Conservation (phyloP, 495 filamentous ascomycete species). For the Acidiella bohemica region DNA sequence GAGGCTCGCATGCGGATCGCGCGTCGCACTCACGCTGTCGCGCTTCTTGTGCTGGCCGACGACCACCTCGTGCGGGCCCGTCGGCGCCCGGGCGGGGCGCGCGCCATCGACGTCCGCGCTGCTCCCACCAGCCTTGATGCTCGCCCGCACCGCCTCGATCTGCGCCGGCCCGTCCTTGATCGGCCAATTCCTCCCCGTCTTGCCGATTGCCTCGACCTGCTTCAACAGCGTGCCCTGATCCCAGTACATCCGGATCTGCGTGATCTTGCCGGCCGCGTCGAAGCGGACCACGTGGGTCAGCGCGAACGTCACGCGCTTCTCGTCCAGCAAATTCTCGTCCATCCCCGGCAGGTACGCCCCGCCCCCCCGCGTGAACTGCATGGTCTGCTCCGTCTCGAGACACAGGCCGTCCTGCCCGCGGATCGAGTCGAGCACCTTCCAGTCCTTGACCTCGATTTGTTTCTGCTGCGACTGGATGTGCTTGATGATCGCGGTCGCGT, state of each 20-base stretch:
- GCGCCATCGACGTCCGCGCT: slow-evolving; percentile 1
- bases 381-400: slow-evolving; percentile 49
- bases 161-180: slow-evolving; percentile 84
- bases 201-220: slow-evolving; percentile 84
- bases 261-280: slow-evolving; percentile 59
- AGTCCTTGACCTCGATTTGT: slow-evolving; percentile 63
- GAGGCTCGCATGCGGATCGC: slow-evolving; percentile 64
- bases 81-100: background rate
- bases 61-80: slow-evolving; percentile 14
- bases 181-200: slow-evolving; percentile 79
- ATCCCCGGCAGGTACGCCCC: slow-evolving; percentile 79
- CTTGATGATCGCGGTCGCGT: slow-evolving; percentile 58
- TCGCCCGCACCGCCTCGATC: slow-evolving; percentile 25
- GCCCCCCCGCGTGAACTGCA: slow-evolving; percentile 70
- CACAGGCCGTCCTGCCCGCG: slow-evolving; percentile 56
- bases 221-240: slow-evolving; percentile 89
- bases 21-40: slow-evolving; percentile 28
- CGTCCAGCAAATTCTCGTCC: slow-evolving; percentile 87
- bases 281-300: slow-evolving; percentile 89
- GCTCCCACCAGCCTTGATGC: slow-evolving; percentile 10
- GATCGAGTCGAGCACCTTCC: slow-evolving; percentile 57
- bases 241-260: slow-evolving; percentile 79
- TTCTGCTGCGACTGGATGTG: slow-evolving; percentile 54
- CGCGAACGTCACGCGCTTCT: slow-evolving; percentile 66
- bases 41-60: slow-evolving; percentile 12